phyloP scores from a whole-genome alignment of 495 filamentous ascomycete species.

The Talaromyces stipitatus region DNA sequence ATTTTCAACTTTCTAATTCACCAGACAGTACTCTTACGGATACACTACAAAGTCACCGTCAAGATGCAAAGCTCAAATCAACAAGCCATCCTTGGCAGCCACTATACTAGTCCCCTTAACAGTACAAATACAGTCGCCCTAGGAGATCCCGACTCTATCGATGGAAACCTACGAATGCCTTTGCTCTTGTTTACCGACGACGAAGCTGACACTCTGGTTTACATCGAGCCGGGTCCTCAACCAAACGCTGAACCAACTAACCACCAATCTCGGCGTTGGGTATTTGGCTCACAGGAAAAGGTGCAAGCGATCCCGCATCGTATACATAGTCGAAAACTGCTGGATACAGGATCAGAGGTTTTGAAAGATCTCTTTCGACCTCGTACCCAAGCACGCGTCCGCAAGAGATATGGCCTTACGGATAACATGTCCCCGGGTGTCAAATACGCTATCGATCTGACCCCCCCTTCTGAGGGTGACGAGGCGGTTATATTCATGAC shows the following conservation, averaged over 20 bases:
- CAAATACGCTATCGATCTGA: slow-evolving; percentile 55
- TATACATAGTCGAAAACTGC: slow-evolving; percentile 36
- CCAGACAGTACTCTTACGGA: too few relatives aligned
- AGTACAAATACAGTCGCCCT: not conserved
- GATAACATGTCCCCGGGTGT: slow-evolving; percentile 30
- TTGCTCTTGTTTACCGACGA: slow-evolving; percentile 23
- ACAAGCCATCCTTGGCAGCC: not conserved
- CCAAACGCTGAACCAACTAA: slow-evolving; percentile 14
- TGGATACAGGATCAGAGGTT: slow-evolving; percentile 38
- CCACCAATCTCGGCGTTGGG: slow-evolving; percentile 5
- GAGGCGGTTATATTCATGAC: slow-evolving; percentile 51
- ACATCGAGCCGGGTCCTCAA: slow-evolving; percentile 38
- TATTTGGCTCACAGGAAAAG: slow-evolving; percentile 8
- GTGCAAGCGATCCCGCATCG: slow-evolving; percentile 29
- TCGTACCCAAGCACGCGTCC: slow-evolving; percentile 16
- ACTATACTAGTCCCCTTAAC: not conserved
- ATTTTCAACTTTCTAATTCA: too few relatives aligned
- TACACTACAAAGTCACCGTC: not conserved
- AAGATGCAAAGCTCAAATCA: not conserved
- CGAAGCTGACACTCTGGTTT: slow-evolving; percentile 46
- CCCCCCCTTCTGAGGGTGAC: slow-evolving; percentile 49
- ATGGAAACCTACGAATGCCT: slow-evolving; percentile 5
- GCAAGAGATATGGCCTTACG: slow-evolving; percentile 23
- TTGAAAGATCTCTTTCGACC: slow-evolving; percentile 42
- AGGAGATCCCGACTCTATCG: not conserved